Base-by-base conservation (phyloP, 2,329 filamentous ascomycete genomes). In the Harringtonia aguacate region DNA sequence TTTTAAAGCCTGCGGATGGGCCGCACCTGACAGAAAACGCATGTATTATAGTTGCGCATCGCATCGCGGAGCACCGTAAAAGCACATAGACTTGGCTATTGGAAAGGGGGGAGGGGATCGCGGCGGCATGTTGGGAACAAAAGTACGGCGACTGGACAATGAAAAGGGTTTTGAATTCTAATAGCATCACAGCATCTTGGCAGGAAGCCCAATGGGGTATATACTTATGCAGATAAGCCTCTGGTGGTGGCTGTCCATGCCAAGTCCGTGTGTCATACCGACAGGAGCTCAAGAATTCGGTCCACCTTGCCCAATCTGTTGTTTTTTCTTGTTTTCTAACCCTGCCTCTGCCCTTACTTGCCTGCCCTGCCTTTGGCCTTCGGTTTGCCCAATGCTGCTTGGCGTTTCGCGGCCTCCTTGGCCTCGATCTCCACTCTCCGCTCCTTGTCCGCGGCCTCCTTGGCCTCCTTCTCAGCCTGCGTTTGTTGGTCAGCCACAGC, bases 401-500 rank as follows among this genome's bases (percentile, higher is more conserved):
- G 70, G 24, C 74, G 69, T 59, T 66, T 67, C 66, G 75, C 76
- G 36, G 73, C 70, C 58, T 78, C 73, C 53, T 61, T 70, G 3
- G 68, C 70, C 34, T 77, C 72, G 29, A 75, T 65, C 57, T 78
- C 72, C 3, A 63, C 59, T 54, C 59, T 66, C 52, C 68, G 67
- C 10, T 58, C 59, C 52, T 65, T 67, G 46, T 77, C 72, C 45
- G 65, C 62, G 14, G 66, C 72, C 3, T 77, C 74, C 38, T 55
- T 65, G 57, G 76, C 74, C 55, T 79, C 73, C 50, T 70, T 73
- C 59, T 79, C 75, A 9, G 74, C 75, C 75, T 77, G 38, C 1
- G 1, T 63, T 37, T 60, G 57, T 43, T 30, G 28, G 20, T 18
- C 24, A 17, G 6, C 12, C 17, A 6, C 12, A 15, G 28, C 30